These are phyloP conservation scores for Fusarium duplospermum DNA, from an alignment of 2,329 filamentous ascomycete species.

Conservation along the genomic window DNA sequence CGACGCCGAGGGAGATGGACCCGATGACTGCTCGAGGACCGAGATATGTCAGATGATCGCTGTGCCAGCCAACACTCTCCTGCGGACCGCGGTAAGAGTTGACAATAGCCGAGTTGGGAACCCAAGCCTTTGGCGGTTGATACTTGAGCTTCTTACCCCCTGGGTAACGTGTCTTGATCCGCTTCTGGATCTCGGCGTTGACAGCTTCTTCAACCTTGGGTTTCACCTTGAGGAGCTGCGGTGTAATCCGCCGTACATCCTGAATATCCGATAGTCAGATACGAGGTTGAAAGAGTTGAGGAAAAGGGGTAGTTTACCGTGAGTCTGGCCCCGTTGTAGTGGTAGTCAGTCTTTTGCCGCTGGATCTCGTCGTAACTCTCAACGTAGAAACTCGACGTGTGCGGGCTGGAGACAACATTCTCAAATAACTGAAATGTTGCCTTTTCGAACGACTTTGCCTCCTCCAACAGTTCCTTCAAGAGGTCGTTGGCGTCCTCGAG, in stretches of 20 bases:
- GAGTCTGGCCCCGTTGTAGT: constrained; percentile 85
- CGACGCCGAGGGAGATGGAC: constrained; percentile 88
- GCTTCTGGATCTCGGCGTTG: constrained; percentile 78
- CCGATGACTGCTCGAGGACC: constrained; percentile 91
- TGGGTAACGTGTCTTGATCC: constrained; percentile 77
- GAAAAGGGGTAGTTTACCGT: constrained; percentile 56
- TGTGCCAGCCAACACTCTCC: constrained; percentile 91
- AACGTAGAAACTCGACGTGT: constrained; percentile 87
- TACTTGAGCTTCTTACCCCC: constrained; percentile 78
- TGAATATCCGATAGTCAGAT: constrained; percentile 43
- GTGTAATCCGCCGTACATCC: constrained; percentile 82
- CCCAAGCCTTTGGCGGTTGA: constrained; percentile 80
- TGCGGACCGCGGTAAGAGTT: constrained; percentile 90
- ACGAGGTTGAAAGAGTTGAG: neutral
- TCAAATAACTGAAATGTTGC: constrained; percentile 89
- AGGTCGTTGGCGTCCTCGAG: constrained; percentile 77
- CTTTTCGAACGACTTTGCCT: constrained; percentile 77
- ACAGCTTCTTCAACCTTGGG: constrained; percentile 78
- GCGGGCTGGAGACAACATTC: constrained; percentile 84
- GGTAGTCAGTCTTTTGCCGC: constrained; percentile 81
- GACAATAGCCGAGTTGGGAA: constrained; percentile 90
- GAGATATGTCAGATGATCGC: constrained; percentile 92
- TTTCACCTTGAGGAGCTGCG: constrained; percentile 78
- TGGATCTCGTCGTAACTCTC: constrained; percentile 76
- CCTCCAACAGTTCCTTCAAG: constrained; percentile 78